phyloP scores from a whole-genome alignment of 257 asterid genomes.

The Lycium ferocissimum region DNA sequence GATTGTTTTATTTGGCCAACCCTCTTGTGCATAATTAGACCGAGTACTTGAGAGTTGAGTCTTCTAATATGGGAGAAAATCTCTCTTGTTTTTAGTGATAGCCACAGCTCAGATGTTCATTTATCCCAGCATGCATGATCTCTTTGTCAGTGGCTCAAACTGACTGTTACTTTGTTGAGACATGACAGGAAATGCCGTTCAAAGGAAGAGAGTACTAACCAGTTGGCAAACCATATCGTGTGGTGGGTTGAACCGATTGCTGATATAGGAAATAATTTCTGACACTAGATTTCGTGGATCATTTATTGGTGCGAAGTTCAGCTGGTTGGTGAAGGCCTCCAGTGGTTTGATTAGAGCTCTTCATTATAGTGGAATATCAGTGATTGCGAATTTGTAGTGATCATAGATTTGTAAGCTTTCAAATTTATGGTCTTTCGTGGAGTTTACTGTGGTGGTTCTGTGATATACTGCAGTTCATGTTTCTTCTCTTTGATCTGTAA shows the following conservation, averaged over 20 bases:
- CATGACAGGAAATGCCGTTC: slow-evolving; percentile 23
- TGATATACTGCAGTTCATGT: slow-evolving; percentile 8
- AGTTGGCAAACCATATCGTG: neutral
- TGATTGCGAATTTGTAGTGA: neutral
- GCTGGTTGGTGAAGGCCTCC: slow-evolving; percentile 9
- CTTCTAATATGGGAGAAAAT: neutral
- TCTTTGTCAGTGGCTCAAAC: neutral
- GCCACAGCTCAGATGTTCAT: neutral
- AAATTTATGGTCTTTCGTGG: neutral
- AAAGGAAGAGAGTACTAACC: slow-evolving; percentile 16
- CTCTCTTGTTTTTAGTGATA: neutral
- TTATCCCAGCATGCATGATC: neutral
- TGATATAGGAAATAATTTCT: slow-evolving; percentile 6
- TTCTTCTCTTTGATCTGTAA: slow-evolving; percentile 6
- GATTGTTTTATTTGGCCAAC: neutral
- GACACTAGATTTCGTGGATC: neutral
- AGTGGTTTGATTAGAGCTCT: slow-evolving; percentile 6
- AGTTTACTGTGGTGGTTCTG: neutral
- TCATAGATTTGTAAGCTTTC: neutral
- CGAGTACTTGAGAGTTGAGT: neutral
- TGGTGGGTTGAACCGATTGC: neutral
- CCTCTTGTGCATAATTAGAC: neutral
- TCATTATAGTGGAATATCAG: neutral
- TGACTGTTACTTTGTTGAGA: slow-evolving; percentile 1
- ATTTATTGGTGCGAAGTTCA: neutral